A percentile compares a stretch with the other conserved stretches of the same genome.
Evolutionary conservation across 1,284 basidiomycete genomes (phyloP).

Genomic region (Cryptococcus sp.): DNA sequence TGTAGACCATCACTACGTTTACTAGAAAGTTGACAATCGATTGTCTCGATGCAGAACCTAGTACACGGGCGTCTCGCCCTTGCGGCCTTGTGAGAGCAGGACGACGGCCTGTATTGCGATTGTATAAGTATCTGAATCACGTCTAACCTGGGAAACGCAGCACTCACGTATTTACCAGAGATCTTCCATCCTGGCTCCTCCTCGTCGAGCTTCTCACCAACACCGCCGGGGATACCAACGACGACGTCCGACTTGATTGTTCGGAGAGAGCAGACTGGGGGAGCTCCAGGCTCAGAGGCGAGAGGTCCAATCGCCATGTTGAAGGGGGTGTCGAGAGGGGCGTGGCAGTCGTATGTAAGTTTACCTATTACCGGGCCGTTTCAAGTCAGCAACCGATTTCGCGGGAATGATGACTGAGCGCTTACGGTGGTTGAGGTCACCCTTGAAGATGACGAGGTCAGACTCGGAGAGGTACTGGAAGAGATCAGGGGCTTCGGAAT

Average conservation of each 20-base stretch:
- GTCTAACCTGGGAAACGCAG: not conserved
- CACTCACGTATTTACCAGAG: constrained; percentile 85
- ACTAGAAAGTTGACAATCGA: too few relatives aligned
- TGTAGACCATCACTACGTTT: too few relatives aligned
- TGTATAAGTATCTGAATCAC: not conserved
- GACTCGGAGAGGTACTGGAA: constrained; percentile 89
- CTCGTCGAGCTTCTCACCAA: constrained; percentile 79
- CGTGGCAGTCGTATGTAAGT: constrained; percentile 90
- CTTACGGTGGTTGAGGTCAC: constrained; percentile 85
- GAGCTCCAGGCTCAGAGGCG: constrained; percentile 83
- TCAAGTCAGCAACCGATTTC: not conserved
- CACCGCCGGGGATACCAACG: constrained; percentile 64
- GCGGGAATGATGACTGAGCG: not conserved
- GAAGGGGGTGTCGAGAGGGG: constrained; percentile 87
- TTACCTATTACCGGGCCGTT: constrained; percentile 42
- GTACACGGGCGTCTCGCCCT: constrained; percentile 54
- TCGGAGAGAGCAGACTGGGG: constrained; percentile 78
- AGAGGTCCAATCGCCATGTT: constrained; percentile 90
- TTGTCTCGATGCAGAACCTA: not conserved
- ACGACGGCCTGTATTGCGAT: constrained; percentile 68
- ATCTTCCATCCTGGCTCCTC: constrained; percentile 96
- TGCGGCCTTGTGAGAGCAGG: constrained; percentile 77
- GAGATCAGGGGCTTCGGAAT: constrained; percentile 85
- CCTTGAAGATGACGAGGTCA: constrained; percentile 95
- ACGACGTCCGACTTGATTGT: constrained; percentile 83